phyloP scores from a whole-genome alignment of 2,329 filamentous ascomycete species.

The Parastagonospora avenae region DNA sequence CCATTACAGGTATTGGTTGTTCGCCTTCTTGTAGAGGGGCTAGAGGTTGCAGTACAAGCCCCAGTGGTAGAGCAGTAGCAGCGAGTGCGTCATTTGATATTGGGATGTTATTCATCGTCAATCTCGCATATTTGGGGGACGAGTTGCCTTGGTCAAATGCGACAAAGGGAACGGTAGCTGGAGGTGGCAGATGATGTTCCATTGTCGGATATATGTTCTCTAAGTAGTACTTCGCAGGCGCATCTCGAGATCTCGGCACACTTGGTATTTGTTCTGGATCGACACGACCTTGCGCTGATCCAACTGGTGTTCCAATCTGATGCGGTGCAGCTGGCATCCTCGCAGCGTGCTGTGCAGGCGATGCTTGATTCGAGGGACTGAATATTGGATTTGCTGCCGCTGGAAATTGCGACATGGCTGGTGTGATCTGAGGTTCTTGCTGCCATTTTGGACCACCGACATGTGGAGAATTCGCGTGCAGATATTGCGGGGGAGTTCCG shows the following conservation, averaged over 20 bases:
- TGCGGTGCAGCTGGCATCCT: constrained; percentile 30
- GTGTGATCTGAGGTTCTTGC: constrained; percentile 49
- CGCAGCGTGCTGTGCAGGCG: constrained; percentile 46
- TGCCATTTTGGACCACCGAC: constrained; percentile 47
- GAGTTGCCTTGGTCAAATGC: constrained; percentile 97
- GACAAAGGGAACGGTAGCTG: constrained; percentile 85
- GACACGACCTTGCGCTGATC: constrained; percentile 74
- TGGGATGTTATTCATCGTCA: constrained; percentile 94
- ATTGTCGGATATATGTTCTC: constrained; percentile 92
- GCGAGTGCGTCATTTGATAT: constrained; percentile 77
- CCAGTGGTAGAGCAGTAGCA: constrained; percentile 82
- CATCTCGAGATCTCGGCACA: constrained; percentile 82
- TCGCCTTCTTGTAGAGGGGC: constrained; percentile 84
- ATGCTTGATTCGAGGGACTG: constrained; percentile 45
- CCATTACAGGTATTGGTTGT: constrained; percentile 83
- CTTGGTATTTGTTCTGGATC: constrained; percentile 93
- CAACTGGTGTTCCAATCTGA: constrained; percentile 48
- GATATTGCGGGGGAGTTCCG: constrained; percentile 62
- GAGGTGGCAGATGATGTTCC: constrained; percentile 89
- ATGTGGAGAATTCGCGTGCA: constrained; percentile 54
- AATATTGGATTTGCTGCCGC: constrained; percentile 60
- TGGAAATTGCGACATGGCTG: constrained; percentile 66
- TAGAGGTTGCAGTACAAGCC: constrained; percentile 85
- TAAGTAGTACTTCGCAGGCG: constrained; percentile 81
- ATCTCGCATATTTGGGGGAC: constrained; percentile 88